Percentiles rank a stretch among this genome's conserved stretches.
phyloP scores from a whole-genome alignment of 202 grass and related monocot species.

The Schoenoplectus triqueter region DNA sequence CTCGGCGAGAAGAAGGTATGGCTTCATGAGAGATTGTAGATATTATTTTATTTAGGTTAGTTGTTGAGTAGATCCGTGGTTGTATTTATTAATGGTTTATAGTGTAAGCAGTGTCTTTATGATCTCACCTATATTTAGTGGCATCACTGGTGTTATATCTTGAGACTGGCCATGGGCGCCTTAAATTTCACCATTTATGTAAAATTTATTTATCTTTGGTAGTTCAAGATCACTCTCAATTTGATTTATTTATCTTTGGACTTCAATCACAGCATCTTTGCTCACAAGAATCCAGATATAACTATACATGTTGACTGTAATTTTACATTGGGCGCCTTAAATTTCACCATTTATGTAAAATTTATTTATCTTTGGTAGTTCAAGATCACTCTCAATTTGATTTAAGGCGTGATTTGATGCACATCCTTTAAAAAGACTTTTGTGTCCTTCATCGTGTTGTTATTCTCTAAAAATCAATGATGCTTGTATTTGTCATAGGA shows the following conservation, averaged over 20 bases:
- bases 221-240: too few species aligned
- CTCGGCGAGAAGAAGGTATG: conserved; percentile 79
- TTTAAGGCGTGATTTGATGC: not conserved
- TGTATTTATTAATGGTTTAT: not conserved
- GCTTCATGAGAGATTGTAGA: not conserved
- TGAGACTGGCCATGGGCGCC: too few species aligned
- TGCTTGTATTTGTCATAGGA: not conserved
- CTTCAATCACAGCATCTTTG: not conserved
- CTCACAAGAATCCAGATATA: not conserved
- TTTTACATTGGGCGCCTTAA: too few species aligned
- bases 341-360: too few species aligned
- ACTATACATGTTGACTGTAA: too few species aligned
- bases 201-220: too few species aligned
- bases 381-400: too few species aligned
- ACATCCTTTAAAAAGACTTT: not conserved
- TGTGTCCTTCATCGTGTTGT: not conserved
- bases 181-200: too few species aligned
- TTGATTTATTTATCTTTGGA: too few species aligned
- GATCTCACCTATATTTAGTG: too few species aligned
- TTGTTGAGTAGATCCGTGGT: conserved; percentile 12
- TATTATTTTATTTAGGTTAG: not conserved
- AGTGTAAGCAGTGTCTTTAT: not conserved
- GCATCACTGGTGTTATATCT: too few species aligned
- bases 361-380: too few species aligned
- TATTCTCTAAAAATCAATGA: not conserved